Evolutionary conservation across 2,329 filamentous ascomycete species (phyloP), one percentile per base, ranked within the genome.

Genomic region (Pestalotiopsis sp.): DNA sequence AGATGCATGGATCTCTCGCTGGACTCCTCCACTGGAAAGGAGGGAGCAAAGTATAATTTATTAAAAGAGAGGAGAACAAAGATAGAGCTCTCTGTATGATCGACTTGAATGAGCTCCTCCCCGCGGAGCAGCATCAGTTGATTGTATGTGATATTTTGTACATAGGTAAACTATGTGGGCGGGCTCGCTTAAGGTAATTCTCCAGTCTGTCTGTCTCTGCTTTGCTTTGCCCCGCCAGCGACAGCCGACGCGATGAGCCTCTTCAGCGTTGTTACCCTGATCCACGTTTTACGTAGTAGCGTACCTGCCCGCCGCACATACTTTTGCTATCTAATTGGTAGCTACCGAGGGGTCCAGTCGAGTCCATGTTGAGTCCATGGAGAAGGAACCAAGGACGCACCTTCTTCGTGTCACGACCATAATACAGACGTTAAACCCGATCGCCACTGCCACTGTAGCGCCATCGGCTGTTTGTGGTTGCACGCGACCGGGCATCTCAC

Each of bases 211-310:
- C 44, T 35, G 30, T 35, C 30, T 35, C 6, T 35, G 26, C 7
- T 35, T 9, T 35, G 30, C 30, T 35, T 52, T 52, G 56, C 56
- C 26, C 26, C 26, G 56, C 56, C 22, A 35, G 56, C 56, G 56
- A 58, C 56, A 58, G 26, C 24, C 56, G 56, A 58, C 17, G 56
- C 56, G 56, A 58, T 35, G 56, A 58, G 56, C 56, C 56, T 58
- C 56, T 52, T 52, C 20, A 52, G 22, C 44, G 44, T 52, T 35
- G 30, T 35, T 52, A 52, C 44, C 44, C 44, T 52, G 20, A 17
- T 52, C 44, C 44, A n/a, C 44, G 44, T 52, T n/a, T 44, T 44
- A 35, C 30, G 30, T 35, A 35, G 30, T 35, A 35, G 30, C 30
- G 30, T 35, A 35, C 30, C 30, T 35, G 30, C 30, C 30, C 30